Evolutionary conservation across 345 rosid genomes (phyloP), one percentile per base, ranked within the genome.

Genomic region (Rhizophora mangle): DNA sequence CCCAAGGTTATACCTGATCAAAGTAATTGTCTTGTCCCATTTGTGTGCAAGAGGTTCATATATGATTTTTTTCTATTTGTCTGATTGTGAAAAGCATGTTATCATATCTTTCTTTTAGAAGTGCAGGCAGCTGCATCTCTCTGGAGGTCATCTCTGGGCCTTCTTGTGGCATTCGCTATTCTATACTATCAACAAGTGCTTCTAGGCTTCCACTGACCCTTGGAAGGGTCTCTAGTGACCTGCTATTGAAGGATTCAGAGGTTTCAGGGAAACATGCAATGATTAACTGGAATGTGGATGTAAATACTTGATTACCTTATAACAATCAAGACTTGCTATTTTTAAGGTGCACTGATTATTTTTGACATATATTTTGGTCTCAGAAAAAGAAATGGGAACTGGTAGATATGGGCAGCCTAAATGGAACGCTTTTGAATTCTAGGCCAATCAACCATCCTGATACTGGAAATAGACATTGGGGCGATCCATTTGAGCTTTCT

Each of bases 181-280:
- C 84, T 62, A 77, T 85, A 49, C 72, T 69, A 70, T 92, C 98
- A 78, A 70, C 79, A 75, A 87, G 69, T 86, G 76, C 78, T 71
- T 84, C 95, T 62, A 83, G 79, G 86, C 88, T 95, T 29, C 96
- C 96, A 32, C 73, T 95, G 72, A 92, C 81, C 46, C 86, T 95
- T 72, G 99, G 99, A 62, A 89, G 99, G 84, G 87, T 90, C 74
- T 74, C 90, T 75, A 79, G 96, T 83, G 91, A 84, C 76, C 62
- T 92, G 76, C 49, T 82, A 63, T 72, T 95, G 83, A 87, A 87
- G 68, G 99, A 95, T 80, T 80, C 90, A 0, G 99, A 95, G 84
- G 94, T 95, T 72, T 95, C 99, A 0, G 98, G 98, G 77, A 95
- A 88, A 85, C 98, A 92, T 90, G 98, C 98, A 26, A 79, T 87